These are phyloP conservation scores for Debaryomyces prosopidis DNA, from an alignment of 805 yeast genomes.

Conservation along the genomic window DNA sequence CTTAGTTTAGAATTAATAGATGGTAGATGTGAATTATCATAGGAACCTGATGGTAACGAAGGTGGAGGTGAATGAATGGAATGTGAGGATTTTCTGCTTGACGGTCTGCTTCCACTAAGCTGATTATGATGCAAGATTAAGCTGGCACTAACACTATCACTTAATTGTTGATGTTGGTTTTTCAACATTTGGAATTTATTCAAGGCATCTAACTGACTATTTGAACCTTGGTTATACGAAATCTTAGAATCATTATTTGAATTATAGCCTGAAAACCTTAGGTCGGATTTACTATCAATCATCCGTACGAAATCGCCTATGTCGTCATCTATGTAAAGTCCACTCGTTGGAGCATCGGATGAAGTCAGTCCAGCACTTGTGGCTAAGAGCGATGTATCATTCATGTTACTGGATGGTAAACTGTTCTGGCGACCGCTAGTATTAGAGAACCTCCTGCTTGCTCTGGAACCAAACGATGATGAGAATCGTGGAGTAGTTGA, in stretches of 20 bases:
- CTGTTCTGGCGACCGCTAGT: constrained; percentile 30
- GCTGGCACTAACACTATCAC: constrained; percentile 58
- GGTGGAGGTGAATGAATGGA: constrained; percentile 23
- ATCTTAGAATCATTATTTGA: constrained; percentile 10
- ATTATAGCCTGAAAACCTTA: constrained; percentile 32
- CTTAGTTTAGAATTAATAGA: constrained; percentile 34
- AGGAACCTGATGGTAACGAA: constrained; percentile 22
- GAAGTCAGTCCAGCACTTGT: constrained; percentile 38
- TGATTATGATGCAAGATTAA: constrained; percentile 30
- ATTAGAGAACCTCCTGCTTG: constrained; percentile 48
- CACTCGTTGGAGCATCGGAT: constrained; percentile 38
- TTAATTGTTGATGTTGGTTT: constrained; percentile 52
- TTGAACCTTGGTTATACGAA: constrained; percentile 14
- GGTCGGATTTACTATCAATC: constrained; percentile 64
- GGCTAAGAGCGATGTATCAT: constrained; percentile 25
- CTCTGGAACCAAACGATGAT: constrained; percentile 71
- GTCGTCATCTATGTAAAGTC: constrained; percentile 55
- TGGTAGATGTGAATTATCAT: constrained; percentile 29
- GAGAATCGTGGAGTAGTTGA: constrained; percentile 60
- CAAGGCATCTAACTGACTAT: constrained; percentile 44
- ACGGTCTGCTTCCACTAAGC: constrained; percentile 17
- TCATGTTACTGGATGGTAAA: constrained; percentile 19
- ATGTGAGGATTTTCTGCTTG: constrained; percentile 33
- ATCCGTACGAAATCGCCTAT: constrained; percentile 69
- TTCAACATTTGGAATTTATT: constrained; percentile 52